Evolutionary conservation across 306 rosid genomes (phyloP).

Genomic region (Neltuma alba): DNA sequence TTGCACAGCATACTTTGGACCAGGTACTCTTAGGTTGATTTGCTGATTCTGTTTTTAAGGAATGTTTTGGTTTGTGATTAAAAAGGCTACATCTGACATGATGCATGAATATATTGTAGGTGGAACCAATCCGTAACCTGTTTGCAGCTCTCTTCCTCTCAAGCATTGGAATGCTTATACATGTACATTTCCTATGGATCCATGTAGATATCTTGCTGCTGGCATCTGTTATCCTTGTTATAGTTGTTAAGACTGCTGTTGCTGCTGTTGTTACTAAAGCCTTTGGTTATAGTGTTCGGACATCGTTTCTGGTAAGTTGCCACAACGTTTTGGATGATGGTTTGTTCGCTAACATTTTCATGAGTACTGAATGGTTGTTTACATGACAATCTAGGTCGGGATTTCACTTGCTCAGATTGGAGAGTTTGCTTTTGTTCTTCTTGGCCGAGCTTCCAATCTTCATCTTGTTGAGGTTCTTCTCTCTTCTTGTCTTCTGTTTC

Average conservation of each 20-base stretch:
- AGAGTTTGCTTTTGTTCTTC: constrained; percentile 96
- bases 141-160: constrained; percentile 98
- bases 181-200: constrained; percentile 92
- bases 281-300: constrained; percentile 82
- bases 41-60: constrained; percentile 32
- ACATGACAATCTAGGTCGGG: constrained; percentile 69
- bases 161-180: constrained; percentile 98
- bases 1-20: constrained; percentile 94
- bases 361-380: constrained; percentile 28
- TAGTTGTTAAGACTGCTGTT: constrained; percentile 89
- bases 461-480: constrained; percentile 80
- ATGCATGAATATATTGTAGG: constrained; percentile 56
- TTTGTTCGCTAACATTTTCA: constrained; percentile 15
- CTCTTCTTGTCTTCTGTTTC: constrained; percentile 18
- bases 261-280: constrained; percentile 77
- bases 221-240: constrained; percentile 93
- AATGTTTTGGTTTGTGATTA: constrained; percentile 27
- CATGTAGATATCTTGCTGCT: constrained; percentile 90
- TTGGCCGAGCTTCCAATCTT: constrained; percentile 95
- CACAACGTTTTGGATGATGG: constrained; percentile 26
- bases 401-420: constrained; percentile 95
- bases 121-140: constrained; percentile 96
- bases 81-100: constrained; percentile 27
- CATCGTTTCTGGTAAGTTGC: constrained; percentile 77
- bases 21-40: constrained; percentile 63